phyloP scores from a whole-genome alignment of 345 rosid genomes.

The Gossypium ekmanianum region DNA sequence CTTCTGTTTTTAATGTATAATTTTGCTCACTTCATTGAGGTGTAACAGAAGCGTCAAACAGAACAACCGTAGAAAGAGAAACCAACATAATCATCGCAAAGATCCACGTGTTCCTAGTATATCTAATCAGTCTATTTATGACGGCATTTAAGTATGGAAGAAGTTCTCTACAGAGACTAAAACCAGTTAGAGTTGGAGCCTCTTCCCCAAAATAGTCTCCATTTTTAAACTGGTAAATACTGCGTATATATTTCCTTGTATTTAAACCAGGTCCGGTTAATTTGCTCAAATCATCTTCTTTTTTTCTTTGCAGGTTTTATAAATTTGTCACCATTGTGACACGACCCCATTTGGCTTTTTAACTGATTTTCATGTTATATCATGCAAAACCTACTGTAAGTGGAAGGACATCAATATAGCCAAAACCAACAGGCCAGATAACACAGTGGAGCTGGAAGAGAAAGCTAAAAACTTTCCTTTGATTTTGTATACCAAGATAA shows the following conservation, averaged over 20 bases:
- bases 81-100: slow-evolving; percentile 31
- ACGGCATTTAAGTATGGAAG: slow-evolving; percentile 48
- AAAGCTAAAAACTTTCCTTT: neutral
- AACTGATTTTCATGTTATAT: neutral
- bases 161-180: slow-evolving; percentile 42
- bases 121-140: slow-evolving; percentile 55
- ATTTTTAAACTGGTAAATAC: slow-evolving; percentile 35
- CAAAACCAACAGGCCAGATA: neutral
- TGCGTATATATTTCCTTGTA: neutral
- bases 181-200: slow-evolving; percentile 55
- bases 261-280: neutral
- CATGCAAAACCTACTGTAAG: neutral
- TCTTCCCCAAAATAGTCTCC: slow-evolving; percentile 44
- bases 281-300: neutral
- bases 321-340: neutral
- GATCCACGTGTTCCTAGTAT: slow-evolving; percentile 44
- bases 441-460: neutral
- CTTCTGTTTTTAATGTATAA: slow-evolving; percentile 8
- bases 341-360: neutral
- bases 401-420: neutral
- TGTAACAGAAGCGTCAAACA: slow-evolving; percentile 23
- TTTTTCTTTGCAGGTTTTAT: slow-evolving; percentile 15
- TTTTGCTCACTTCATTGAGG: neutral
- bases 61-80: slow-evolving; percentile 33
- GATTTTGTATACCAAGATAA: neutral